These are phyloP conservation scores for Novymonas esmeraldas DNA, from an alignment of 208 protist species.

Conservation along the genomic window DNA sequence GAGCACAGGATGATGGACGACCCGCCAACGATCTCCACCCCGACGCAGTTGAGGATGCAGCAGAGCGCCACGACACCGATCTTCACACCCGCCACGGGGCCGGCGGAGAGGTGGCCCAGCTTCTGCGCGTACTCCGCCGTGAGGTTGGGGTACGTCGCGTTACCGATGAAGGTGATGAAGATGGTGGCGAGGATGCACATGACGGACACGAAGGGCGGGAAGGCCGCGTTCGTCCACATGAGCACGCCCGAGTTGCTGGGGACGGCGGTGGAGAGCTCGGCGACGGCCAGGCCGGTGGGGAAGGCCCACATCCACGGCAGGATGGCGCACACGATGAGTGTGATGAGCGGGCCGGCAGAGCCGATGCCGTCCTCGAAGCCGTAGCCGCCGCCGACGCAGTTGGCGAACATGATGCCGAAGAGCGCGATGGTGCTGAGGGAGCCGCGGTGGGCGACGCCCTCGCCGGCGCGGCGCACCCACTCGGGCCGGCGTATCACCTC, in stretches of 20 bases:
- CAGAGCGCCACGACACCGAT: constrained; percentile 64
- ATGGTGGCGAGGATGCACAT: constrained; percentile 75
- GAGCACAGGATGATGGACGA: constrained; percentile 64
- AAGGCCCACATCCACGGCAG: constrained; percentile 83
- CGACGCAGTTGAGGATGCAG: constrained; percentile 72
- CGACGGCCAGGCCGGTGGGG: constrained; percentile 81
- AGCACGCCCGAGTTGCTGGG: constrained; percentile 88
- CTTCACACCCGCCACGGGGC: constrained; percentile 56
- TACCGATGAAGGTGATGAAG: constrained; percentile 86
- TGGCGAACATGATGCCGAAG: constrained; percentile 80
- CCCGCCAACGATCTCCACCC: constrained; percentile 76
- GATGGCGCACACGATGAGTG: constrained; percentile 71
- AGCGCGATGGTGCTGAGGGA: constrained; percentile 65
- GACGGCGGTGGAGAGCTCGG: constrained; percentile 80
- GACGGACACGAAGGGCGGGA: constrained; percentile 76
- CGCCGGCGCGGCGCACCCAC: constrained; percentile 71
- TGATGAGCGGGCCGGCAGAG: constrained; percentile 75
- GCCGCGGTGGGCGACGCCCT: constrained; percentile 75
- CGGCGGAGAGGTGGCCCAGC: constrained; percentile 38
- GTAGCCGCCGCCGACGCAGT: constrained; percentile 83
- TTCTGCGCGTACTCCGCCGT: constrained; percentile 69
- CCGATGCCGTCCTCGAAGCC: constrained; percentile 87
- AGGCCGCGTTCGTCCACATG: constrained; percentile 87
- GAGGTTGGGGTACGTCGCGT: constrained; percentile 82
- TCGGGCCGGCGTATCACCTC: constrained; percentile 78